A percentile compares a stretch with the other conserved stretches of the same genome.
phyloP scores from a whole-genome alignment of 805 yeast species.

The Vanderwaltozyma yarrowii region DNA sequence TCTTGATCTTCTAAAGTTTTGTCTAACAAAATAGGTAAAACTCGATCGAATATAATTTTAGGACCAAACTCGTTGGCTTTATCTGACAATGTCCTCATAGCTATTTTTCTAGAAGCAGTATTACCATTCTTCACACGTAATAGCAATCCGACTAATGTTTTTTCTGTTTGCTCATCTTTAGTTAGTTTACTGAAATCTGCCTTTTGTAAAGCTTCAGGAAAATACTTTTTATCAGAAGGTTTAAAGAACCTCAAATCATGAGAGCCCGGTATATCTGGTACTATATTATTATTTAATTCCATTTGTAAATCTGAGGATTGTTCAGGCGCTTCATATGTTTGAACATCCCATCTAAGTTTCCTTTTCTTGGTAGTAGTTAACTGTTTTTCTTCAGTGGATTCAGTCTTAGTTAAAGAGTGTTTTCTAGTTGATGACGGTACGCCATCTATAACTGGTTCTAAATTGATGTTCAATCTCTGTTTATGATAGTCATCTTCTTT shows the following conservation, averaged over 20 bases:
- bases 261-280: constrained; percentile 53
- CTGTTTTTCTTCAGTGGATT: constrained; percentile 12
- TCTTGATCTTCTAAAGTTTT: constrained; percentile 69
- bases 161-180: constrained; percentile 46
- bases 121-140: constrained; percentile 72
- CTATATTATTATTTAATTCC: constrained; percentile 30
- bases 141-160: constrained; percentile 51
- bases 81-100: constrained; percentile 57
- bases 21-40: constrained; percentile 71
- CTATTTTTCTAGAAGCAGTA: constrained; percentile 53
- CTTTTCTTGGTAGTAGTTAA: constrained; percentile 13
- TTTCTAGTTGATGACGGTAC: constrained; percentile 3
- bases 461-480: constrained; percentile 27
- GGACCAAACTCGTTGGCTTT: constrained; percentile 62
- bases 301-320: constrained; percentile 26
- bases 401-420: too few relatives aligned
- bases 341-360: constrained; percentile 28
- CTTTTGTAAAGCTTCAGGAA: constrained; percentile 44
- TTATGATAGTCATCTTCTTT: constrained; percentile 42
- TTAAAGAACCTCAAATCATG: constrained; percentile 59
- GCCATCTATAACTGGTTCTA: constrained; percentile 3
- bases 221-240: constrained; percentile 60
- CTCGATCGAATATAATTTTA: constrained; percentile 49
- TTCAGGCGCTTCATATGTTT: constrained; percentile 46
- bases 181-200: constrained; percentile 27